Base-by-base conservation (phyloP, 306 rosid species). In the Vachellia pachyceras region DNA sequence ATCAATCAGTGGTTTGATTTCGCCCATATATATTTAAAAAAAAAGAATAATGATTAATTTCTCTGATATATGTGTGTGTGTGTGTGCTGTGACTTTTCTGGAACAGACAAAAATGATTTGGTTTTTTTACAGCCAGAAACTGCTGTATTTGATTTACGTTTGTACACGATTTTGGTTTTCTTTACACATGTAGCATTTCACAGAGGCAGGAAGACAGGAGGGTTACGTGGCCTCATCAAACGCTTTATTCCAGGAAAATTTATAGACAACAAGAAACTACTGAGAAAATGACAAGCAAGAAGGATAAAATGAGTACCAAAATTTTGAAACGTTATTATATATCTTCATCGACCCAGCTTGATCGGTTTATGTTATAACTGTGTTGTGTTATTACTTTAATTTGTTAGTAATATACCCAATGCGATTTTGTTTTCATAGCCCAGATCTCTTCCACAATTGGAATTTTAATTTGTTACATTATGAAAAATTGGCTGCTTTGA, bases 121-220 rank as follows among this genome's bases (percentile, higher is more conserved):
- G 50, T 9, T 29, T 68, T 40, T 23, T 58, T 10, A 68, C 50
- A 9, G 36, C 73, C 73, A 69, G 33, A 67, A 67, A 42, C 8
- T 9, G 29, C 37, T 22, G 67, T 52, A 39, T 50, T 77, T 40
- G 42, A 67, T 50, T 39, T 35, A 50, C 42, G 23, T 20, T 8
- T 37, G 75, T 78, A 55, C 82, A 78, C 76, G 47, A 68, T 58
- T 71, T 20, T 60, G 33, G 83, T 6, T 45, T 36, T 49, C 40
- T 45, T 12, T 5, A 40, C 63, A 58, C 55, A 55, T 37, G 23
- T 42, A 6, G 67, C 37, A 0, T n/a, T 29, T 10, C 40, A 58
- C 36, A 4, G 14, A 4, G 14, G 23, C 36, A 20, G 4, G n/a
- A n/a, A n/a, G n/a, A n/a, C n/a, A n/a, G n/a, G n/a, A 33, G 49